Base-by-base conservation (phyloP, 352 stramenopile species). In the Globisporangium rhizosaccharum region DNA sequence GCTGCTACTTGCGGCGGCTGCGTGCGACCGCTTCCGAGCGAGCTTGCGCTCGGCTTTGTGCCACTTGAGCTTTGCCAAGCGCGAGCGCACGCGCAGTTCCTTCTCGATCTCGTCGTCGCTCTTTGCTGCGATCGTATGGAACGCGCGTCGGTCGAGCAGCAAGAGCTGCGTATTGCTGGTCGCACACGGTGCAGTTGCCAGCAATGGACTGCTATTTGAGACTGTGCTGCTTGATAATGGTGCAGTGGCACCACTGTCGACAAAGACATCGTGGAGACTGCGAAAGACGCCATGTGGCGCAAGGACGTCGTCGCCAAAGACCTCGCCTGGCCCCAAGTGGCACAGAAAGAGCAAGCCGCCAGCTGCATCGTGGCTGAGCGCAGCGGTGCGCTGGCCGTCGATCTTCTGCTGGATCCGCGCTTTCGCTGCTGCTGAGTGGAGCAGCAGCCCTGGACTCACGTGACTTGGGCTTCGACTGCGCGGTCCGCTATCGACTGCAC, bases 271-370 rank as follows among this genome's bases (percentile, higher is more conserved):
- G 42, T 83, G 66, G 15, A 62, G 52, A 42, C 73, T 78, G 15
- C 48, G 62, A 30, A 77, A 72, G 45, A 72, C 54, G 17, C 68
- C 71, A 41, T 68, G 63, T 1, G 63, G 51, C 3, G 66, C 53
- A n/a, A 76, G 62, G 10, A 75, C 63, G 45, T 89, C 79, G 12
- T 86, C 76, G 0, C 76, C 76, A 28, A 76, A 82, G 39, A 84
- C 66, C 41, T 87, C 79, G 6, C 79, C 79, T 0, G 63, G 63
- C 0, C 58, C 51, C 20, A 89, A 50, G 20, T 76, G 51, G 30
- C 76, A 81, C 23, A 87, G 57, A 26, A 86, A 67, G 0, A 77
- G 51, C 48, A 47, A 56, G 30, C 52, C 62, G 6, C 39, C 25
- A 5, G 20, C 23, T 2, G 26, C n/a, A 28, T 55, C 23, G 10